Conservation (phyloP, 2,329 filamentous ascomycete species). For the Metarhizium anisopliae region DNA sequence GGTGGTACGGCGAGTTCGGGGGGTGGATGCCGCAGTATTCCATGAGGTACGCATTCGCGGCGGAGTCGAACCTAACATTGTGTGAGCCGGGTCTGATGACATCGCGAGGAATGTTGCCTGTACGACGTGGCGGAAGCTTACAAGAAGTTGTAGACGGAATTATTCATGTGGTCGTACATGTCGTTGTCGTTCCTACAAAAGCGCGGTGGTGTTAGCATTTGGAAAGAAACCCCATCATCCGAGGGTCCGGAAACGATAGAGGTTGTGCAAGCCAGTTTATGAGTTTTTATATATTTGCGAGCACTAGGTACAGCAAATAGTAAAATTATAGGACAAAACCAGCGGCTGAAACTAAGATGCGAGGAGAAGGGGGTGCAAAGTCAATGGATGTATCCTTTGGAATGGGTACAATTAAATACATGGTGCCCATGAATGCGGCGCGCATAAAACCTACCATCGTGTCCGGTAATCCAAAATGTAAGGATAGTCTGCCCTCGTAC, state of each 20-base stretch:
- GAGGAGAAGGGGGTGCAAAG: not conserved
- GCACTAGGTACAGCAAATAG: too few species aligned
- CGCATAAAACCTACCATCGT: constrained; percentile 54
- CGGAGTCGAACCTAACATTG: constrained; percentile 63
- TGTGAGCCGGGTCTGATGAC: not conserved
- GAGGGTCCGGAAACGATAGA: not conserved
- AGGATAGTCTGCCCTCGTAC: constrained; percentile 63
- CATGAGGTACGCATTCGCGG: constrained; percentile 84
- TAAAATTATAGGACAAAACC: too few species aligned
- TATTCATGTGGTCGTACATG: constrained; percentile 93
- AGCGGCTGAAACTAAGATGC: too few species aligned
- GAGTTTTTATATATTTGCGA: not conserved
- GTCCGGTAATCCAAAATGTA: constrained; percentile 77
- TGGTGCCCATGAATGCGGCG: not conserved
- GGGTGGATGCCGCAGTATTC: constrained; percentile 67
- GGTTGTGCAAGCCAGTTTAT: not conserved
- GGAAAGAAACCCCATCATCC: not conserved
- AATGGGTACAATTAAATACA: not conserved
- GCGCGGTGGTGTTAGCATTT: constrained; percentile 1
- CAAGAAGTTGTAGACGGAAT: constrained; percentile 77
- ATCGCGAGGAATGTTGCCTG: not conserved
- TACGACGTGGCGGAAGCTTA: constrained; percentile 21
- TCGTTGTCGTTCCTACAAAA: constrained; percentile 76
- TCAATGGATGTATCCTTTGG: not conserved
- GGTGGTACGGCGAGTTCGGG: constrained; percentile 61